Conservation (phyloP, 495 filamentous ascomycete genomes). For the Penicillium desertorum region DNA sequence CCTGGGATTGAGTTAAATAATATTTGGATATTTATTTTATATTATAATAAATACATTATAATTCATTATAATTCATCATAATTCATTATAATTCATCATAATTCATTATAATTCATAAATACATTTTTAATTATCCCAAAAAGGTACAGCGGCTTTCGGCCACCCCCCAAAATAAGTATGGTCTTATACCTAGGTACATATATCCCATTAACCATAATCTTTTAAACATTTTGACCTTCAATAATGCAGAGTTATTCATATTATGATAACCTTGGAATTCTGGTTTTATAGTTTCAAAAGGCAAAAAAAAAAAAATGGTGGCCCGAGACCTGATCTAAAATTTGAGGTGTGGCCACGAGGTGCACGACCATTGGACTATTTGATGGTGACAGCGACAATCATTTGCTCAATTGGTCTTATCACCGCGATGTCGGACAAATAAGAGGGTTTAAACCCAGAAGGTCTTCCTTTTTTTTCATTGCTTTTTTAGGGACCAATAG, state of each 20-base stretch:
- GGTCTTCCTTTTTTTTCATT: neutral
- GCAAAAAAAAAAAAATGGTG: neutral
- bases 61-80: neutral
- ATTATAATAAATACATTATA: neutral
- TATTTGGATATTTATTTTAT: too few species aligned
- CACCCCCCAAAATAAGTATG: conserved; percentile 1
- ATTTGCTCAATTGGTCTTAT: conserved; percentile 25
- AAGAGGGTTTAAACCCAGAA: neutral
- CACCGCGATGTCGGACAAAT: conserved; percentile 19
- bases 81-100: neutral
- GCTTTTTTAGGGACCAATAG: conserved; percentile 3
- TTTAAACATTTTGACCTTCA: too few species aligned
- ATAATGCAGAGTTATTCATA: too few species aligned
- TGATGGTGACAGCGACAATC: conserved; percentile 34
- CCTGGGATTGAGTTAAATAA: too few species aligned
- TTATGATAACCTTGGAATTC: too few species aligned
- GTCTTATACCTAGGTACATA: neutral
- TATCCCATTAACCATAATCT: neutral
- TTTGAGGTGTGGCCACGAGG: conserved; percentile 29
- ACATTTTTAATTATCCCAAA: neutral
- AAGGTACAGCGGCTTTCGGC: neutral
- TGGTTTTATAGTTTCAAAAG: neutral
- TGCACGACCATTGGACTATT: conserved; percentile 23
- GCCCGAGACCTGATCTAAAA: conserved; percentile 13
- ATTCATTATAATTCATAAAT: neutral